A percentile compares a stretch with the other conserved stretches of the same genome.
Conservation (phyloP, 2,329 filamentous ascomycete genomes). For the Pochonia chlamydosporia region DNA sequence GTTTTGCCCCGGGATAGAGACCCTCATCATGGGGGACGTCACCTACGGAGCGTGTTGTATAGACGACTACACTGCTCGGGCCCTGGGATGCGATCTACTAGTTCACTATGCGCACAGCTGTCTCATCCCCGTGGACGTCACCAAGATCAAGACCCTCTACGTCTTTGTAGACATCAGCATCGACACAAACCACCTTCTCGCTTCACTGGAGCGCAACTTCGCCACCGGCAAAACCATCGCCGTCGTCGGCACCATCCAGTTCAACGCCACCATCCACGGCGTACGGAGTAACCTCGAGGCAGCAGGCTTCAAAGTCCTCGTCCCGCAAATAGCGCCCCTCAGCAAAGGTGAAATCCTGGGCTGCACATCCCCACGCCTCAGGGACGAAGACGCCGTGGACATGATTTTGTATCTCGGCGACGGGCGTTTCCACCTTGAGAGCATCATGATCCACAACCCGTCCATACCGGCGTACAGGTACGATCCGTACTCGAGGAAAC, state of each 20-base stretch:
- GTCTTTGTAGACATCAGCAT: constrained; percentile 98
- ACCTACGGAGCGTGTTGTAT: constrained; percentile 99
- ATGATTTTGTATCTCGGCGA: constrained; percentile 86
- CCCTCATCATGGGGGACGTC: constrained; percentile 97
- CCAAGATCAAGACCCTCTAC: constrained; percentile 94
- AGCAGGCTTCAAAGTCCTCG: constrained; percentile 77
- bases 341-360: constrained; percentile 95
- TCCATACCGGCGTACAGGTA: constrained; percentile 87
- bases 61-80: constrained; percentile 93
- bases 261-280: constrained; percentile 93
- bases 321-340: constrained; percentile 88
- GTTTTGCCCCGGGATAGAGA: constrained; percentile 88
- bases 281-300: constrained; percentile 71
- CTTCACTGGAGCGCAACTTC: constrained; percentile 86
- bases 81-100: constrained; percentile 86
- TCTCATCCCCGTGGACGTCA: constrained; percentile 91
- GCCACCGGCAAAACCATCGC: constrained; percentile 79
- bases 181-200: constrained; percentile 79
- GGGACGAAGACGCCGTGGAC: constrained; percentile 56
- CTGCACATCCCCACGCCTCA: constrained; percentile 81
- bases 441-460: constrained; percentile 98
- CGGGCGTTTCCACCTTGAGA: constrained; percentile 92
- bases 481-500: constrained; percentile 87
- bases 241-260: constrained; percentile 94
- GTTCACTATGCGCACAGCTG: constrained; percentile 98